Conservation (phyloP, 768 basidiomycete genomes). For the Phanerochaete carnosa region DNA sequence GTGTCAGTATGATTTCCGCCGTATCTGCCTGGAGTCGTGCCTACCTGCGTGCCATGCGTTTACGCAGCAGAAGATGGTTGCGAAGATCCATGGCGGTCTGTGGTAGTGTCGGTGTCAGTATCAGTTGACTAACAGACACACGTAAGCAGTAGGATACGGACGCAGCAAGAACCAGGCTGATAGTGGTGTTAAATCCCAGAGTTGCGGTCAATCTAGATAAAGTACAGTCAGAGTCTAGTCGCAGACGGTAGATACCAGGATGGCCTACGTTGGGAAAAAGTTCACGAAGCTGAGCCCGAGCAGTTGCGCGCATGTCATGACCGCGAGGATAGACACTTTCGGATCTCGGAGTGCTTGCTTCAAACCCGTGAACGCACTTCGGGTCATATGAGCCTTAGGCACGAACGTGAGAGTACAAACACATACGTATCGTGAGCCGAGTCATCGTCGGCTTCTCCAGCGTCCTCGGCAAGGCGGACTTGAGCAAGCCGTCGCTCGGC, state of each 20-base stretch:
- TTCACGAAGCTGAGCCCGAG: conserved; percentile 58
- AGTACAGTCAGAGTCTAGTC: not conserved
- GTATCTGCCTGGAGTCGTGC: conserved; percentile 8
- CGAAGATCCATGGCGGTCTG: conserved; percentile 64
- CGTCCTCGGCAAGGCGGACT: conserved; percentile 64
- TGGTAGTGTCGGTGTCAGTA: not conserved
- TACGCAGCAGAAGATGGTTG: conserved; percentile 44
- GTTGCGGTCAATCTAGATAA: conserved; percentile 49
- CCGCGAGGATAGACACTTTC: conserved; percentile 49
- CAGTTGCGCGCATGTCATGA: conserved; percentile 48
- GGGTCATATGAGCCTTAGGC: not conserved
- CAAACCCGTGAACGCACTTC: conserved; percentile 48
- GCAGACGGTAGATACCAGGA: not conserved
- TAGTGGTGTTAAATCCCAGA: conserved; percentile 58
- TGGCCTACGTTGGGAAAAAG: conserved; percentile 51
- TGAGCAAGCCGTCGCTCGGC: conserved; percentile 57
- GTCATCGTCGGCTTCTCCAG: conserved; percentile 64
- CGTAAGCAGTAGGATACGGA: conserved; percentile 26
- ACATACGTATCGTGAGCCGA: conserved; percentile 53
- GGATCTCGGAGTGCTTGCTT: conserved; percentile 53
- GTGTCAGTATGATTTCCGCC: not conserved
- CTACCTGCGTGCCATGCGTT: conserved; percentile 56
- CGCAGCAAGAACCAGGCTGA: conserved; percentile 58
- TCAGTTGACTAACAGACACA: not conserved
- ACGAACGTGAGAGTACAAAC: not conserved